Base-by-base conservation (phyloP, 768 basidiomycete species). In the Dioszegia aurantiaca region DNA sequence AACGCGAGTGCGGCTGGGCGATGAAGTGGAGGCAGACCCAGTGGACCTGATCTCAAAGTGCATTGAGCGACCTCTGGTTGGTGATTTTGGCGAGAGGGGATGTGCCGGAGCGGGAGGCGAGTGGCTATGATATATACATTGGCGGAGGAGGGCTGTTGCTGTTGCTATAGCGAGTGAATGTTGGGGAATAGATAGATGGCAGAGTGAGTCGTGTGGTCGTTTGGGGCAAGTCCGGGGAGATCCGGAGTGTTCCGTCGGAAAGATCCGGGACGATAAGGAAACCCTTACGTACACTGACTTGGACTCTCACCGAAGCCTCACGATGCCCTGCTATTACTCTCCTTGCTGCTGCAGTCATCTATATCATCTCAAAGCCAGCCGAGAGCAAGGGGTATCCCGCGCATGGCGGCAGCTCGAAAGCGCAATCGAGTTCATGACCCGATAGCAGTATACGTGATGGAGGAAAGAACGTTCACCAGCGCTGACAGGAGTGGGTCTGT, bases 21-120 rank as follows among this genome's bases (percentile, higher is more conserved):
- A 24, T 44, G 43, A 44, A 10, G 43, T 23, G 3, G 43, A 10
- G 43, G 27, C 30, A n/a, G 46, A 28, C 12, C 46, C 46, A 19
- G 46, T 26, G 27, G 46, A 47, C 28, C 14, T 19, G 28, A 47
- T 23, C 19, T 47, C 46, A 47, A 47, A 47, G 46, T 30, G 46
- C 46, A 47, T 47, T 47, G 46, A 33, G 4, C 12, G 46, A 9
- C 26, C 16, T 19, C 21, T 3, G 46, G 26, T 3, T 3, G 27
- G 17, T 17, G 26, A 30, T 17, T 23, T 28, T 28, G 24, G 19
- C n/a, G 26, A 14, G n/a, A n/a, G 10, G 46, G 27, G 46, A 47
- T 47, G 4, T 8, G 40, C 40, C 46, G 11, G 28, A 28, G 46
- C 27, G 46, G 11, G 3, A 23, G 46, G 46, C 46, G 46, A 47